Evolutionary conservation across 2,329 filamentous ascomycete genomes (phyloP), one percentile per base, ranked within the genome.

Genomic region (Ophiostoma himal-ulmi): DNA sequence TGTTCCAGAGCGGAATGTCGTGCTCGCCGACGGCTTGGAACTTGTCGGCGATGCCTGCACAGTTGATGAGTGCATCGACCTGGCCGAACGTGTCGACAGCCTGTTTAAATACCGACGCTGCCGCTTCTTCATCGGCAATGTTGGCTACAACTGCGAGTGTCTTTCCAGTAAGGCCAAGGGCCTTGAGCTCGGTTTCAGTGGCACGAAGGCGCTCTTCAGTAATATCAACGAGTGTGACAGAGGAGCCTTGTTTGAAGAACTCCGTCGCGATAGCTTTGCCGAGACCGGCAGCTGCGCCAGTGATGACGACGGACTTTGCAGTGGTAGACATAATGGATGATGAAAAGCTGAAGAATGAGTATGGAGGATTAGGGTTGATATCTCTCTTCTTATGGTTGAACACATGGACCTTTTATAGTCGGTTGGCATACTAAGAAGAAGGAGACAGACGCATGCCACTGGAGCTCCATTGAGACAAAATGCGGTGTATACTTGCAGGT

Each of bases 11-110:
- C 1, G 77, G 77, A 71, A 79, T 79, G 26, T 83, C 79, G 68
- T 83, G 76, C 8, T 80, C 79, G 20, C 82, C 86, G 0, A 83
- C 83, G 0, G 84, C 82, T 62, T 85, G 82, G 73, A 88, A 86
- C 37, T 77, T 79, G 75, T 88, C 86, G 79, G 86, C 84, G 70
- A 88, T 80, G 30, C 83, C 86, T 11, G 85, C 85, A 72, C 85
- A 86, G 78, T 87, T 87, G 75, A 88, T 77, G 5, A 89, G 78
- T n/a, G 87, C 79, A 76, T 89, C 86, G 22, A 86, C 70, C 39
- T 76, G 73, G 67, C 76, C 77, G 67, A 77, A 78, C 60, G 7
- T 30, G 0, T 22, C 52, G 11, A 57, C 26, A 13, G 52, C 52
- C 22, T 57, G 52, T 8, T 22, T 13, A 13, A 57, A 57, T 1